These are phyloP conservation scores for Obelidium mucronatum DNA, from an alignment of 192 early-diverging fungal species.

Conservation along the genomic window DNA sequence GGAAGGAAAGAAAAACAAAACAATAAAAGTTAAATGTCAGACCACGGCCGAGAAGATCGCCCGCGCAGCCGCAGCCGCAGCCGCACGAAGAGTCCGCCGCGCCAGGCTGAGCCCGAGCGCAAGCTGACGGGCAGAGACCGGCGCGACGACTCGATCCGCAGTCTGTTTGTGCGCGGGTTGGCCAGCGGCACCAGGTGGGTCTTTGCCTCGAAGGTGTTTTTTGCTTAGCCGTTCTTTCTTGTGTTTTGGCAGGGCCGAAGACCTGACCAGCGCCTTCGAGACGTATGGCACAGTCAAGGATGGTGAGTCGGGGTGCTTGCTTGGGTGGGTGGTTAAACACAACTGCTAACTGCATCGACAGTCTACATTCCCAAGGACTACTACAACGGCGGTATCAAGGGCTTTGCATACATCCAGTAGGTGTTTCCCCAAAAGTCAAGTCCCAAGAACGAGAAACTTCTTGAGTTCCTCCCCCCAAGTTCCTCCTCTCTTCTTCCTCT, in stretches of 20 bases:
- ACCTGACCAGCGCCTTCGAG: conserved; percentile 51
- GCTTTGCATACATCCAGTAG: conserved; percentile 60
- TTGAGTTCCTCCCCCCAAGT: too few species aligned
- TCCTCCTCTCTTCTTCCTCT: background rate
- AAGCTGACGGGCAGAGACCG: conserved; percentile 16
- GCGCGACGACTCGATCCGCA: conserved; percentile 35
- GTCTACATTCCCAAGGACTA: conserved; percentile 59
- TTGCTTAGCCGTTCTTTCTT: too few species aligned
- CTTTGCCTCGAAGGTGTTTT: background rate
- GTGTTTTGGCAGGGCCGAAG: conserved; percentile 43
- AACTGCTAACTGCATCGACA: background rate
- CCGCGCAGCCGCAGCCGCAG: too few species aligned
- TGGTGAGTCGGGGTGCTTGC: conserved; percentile 29
- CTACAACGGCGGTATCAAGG: conserved; percentile 46
- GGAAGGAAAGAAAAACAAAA: background rate
- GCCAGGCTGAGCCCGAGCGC: background rate
- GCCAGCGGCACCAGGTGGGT: conserved; percentile 46
- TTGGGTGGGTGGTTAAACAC: background rate
- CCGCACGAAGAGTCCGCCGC: background rate
- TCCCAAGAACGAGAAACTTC: background rate
- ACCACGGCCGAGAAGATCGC: too few species aligned
- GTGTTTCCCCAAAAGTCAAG: conserved; percentile 13
- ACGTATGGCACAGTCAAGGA: conserved; percentile 53
- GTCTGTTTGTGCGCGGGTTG: conserved; percentile 51
- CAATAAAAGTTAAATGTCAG: background rate